These are phyloP conservation scores for Erigeron canadensis DNA, from an alignment of 129 eudicot genomes.

Conservation along the genomic window DNA sequence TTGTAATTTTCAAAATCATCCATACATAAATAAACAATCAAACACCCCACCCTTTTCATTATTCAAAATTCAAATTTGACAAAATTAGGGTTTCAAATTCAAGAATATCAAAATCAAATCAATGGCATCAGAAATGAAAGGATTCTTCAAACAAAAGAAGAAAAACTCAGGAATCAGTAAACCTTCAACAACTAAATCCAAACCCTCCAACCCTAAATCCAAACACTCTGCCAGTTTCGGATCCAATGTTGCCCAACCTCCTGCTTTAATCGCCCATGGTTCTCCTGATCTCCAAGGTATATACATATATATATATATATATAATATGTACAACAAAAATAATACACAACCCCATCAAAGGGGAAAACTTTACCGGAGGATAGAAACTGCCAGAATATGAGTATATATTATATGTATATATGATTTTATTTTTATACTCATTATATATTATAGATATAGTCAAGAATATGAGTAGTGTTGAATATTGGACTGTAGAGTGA, in stretches of 20 bases:
- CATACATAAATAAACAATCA: not conserved
- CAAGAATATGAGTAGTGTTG: too few relatives aligned
- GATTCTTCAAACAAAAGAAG: constrained; percentile 66
- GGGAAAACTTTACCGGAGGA: too few relatives aligned
- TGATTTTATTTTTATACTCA: too few relatives aligned
- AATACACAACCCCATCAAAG: too few relatives aligned
- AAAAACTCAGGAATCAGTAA: constrained; percentile 43
- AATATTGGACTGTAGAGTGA: too few relatives aligned
- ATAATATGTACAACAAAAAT: too few relatives aligned
- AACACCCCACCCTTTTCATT: constrained; percentile 16
- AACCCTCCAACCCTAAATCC: constrained; percentile 31
- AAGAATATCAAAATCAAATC: not conserved
- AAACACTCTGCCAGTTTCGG: constrained; percentile 47
- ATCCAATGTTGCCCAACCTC: constrained; percentile 52
- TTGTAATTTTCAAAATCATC: not conserved
- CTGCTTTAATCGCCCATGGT: constrained; percentile 61
- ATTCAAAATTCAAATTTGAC: constrained; percentile 35
- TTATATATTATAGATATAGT: too few relatives aligned
- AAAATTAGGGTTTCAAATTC: constrained; percentile 27
- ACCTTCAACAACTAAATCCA: constrained; percentile 23
- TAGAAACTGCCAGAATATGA: too few relatives aligned
- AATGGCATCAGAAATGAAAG: constrained; percentile 65
- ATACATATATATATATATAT: too few relatives aligned
- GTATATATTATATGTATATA: too few relatives aligned
- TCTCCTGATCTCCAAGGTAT: constrained; percentile 66